Base-by-base conservation (phyloP, 164 flowering plant species). In the Echeveria elegans region DNA sequence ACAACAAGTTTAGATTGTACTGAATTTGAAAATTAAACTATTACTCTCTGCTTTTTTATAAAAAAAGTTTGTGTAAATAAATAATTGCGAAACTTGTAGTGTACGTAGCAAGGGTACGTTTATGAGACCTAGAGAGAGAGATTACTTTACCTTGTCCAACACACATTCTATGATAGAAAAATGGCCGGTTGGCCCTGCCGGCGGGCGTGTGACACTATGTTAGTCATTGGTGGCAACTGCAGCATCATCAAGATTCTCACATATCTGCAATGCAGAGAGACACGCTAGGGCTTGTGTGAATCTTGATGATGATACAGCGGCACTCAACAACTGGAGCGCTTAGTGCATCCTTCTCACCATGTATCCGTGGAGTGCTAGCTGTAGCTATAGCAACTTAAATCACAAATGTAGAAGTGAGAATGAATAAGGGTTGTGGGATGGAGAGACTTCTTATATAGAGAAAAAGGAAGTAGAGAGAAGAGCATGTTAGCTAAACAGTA, bases 181-280 rank as follows among this genome's bases (percentile, higher is more conserved):
- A n/a, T n/a, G n/a, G n/a, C n/a, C n/a, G n/a, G n/a, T n/a, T n/a
- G n/a, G n/a, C 45, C 45, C 6, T 1, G 45, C 11, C 45, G 2
- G 45, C 45, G 11, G 45, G 45, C 45, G n/a, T n/a, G n/a, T n/a
- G n/a, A n/a, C n/a, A n/a, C n/a, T n/a, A n/a, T 53, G 29, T 56
- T 56, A 56, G 61, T 9, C 32, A 56, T 56, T 56, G 61, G 23
- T 29, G 32, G 61, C 32, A 56, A 56, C 61, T 56, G 61, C 66
- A 63, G 66, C 41, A 63, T 34, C 41, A 40, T 23, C 66, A 36
- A 32, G 45, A 36, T 66, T 48, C 68, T 52, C 53, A 38, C 28
- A 23, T 1, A 23, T 52, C 58, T 19, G 23, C 19, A 2, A 23
- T 23, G 0, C 19, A 48, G 56, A 29, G 28, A 12, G 1, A 2